phyloP scores from a whole-genome alignment of 306 rosid species.

The Cucumis melo region DNA sequence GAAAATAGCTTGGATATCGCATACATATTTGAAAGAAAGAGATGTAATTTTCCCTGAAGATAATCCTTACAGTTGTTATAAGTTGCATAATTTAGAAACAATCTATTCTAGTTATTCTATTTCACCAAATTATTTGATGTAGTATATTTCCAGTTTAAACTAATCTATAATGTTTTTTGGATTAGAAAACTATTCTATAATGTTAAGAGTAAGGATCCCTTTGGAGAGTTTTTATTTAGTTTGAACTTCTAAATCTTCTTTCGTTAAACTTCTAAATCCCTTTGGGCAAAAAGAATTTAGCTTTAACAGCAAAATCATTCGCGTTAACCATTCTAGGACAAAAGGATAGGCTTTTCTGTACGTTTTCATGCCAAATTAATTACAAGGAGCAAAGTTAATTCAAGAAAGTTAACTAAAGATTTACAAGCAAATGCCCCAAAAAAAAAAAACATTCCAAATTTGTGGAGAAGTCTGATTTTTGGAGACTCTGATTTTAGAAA shows the following conservation, averaged over 20 bases:
- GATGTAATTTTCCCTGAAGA: neutral
- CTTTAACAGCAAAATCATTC: neutral
- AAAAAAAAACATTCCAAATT: neutral
- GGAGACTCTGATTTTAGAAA: too few species aligned
- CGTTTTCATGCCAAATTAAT: neutral
- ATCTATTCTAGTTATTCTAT: neutral
- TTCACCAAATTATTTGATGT: neutral
- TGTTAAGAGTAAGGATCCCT: neutral
- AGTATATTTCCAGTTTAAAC: neutral
- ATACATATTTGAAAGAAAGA: neutral
- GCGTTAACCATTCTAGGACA: neutral
- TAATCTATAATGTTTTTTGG: neutral
- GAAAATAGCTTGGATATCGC: neutral
- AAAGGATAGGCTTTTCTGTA: neutral
- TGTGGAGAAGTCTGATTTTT: too few species aligned
- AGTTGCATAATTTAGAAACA: neutral
- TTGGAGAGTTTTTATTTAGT: neutral
- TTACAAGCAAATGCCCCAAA: neutral
- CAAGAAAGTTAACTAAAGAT: neutral
- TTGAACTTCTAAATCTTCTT: neutral
- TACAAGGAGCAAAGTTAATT: neutral
- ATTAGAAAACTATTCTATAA: neutral
- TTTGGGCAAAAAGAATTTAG: neutral
- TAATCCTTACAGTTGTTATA: neutral
- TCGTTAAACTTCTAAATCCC: neutral